Base-by-base conservation (phyloP, 2,329 filamentous ascomycete genomes). In the Cytospora paraplurivora region DNA sequence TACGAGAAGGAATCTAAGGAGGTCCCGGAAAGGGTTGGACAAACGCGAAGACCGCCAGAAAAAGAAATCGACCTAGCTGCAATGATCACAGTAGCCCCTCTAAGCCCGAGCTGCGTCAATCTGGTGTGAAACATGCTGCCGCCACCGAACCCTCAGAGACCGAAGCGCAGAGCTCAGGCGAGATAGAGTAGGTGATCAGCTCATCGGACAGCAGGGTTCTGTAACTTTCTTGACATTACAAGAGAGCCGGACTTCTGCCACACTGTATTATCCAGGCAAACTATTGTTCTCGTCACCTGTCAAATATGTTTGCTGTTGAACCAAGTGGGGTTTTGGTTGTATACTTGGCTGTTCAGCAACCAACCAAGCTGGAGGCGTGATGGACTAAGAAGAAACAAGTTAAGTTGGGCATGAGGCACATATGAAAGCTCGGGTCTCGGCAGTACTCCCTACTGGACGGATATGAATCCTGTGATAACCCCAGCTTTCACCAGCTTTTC, bases 41-140 rank as follows among this genome's bases (percentile, higher is more conserved):
- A 33, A 49, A 38, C 50, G n/a, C 34, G 19, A 27, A 56, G 35
- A 62, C 51, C 19, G 15, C 17, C 17, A 6, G 33, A 44, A 57
- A 44, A 37, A 32, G 15, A 52, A 33, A 52, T 11, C 41, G 37
- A 52, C 34, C 33, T 34, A 34, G 27, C n/a, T 54, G 47, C 44
- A 56, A 33, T 47, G 21, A n/a, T 21, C 13, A 19, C 8, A 47
- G 17, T 19, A 21, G 11, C 10, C 7, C 17, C 10, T 44, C 10
- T 44, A 7, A 12, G 44, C n/a, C 44, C 21, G n/a, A 12, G 17
- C 56, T 27, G 50, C 58, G 47, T 17, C 52, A 41, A 49, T 15
- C 34, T 33, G 51, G 17, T 63, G 56, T 63, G 62, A 66, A 57
- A 66, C 61, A 66, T 35, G 56, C 53, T 44, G 62, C 62, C 53